A percentile compares a stretch with the other conserved stretches of the same genome.
These are phyloP conservation scores for Raffaelea albimanens DNA, from an alignment of 2,329 filamentous ascomycete species.

Conservation along the genomic window DNA sequence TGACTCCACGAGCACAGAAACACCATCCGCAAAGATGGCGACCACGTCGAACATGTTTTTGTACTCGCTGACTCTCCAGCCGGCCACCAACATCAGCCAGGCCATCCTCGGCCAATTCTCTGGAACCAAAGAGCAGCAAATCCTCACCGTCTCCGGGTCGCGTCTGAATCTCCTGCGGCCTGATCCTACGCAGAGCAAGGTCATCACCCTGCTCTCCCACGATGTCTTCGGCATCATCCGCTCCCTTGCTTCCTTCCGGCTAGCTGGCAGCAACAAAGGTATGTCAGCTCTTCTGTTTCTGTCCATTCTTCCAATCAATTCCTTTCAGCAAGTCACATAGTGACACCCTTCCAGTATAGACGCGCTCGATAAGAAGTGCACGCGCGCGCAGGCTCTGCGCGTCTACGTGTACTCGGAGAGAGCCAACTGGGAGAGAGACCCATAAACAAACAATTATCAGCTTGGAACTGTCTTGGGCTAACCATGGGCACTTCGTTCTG, in stretches of 20 bases:
- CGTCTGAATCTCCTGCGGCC: slow-evolving; percentile 81
- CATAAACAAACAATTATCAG: too few species aligned
- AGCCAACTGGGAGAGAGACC: too few species aligned
- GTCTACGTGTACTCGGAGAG: background rate
- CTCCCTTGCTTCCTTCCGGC: slow-evolving; percentile 75
- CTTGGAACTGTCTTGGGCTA: background rate
- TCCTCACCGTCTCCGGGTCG: slow-evolving; percentile 86
- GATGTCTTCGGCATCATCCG: slow-evolving; percentile 96
- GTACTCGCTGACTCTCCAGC: slow-evolving; percentile 93
- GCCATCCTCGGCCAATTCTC: slow-evolving; percentile 92
- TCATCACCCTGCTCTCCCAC: slow-evolving; percentile 78
- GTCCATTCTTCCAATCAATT: too few species aligned
- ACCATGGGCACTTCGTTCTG: slow-evolving; percentile 5
- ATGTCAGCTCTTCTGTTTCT: slow-evolving; percentile 31
- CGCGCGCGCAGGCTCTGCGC: background rate
- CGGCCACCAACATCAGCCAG: slow-evolving; percentile 79
- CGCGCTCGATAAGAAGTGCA: background rate
- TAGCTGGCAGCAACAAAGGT: slow-evolving; percentile 96
- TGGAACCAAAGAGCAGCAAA: slow-evolving; percentile 94
- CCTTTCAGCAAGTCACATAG: slow-evolving; percentile 66
- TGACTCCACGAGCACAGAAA: slow-evolving; percentile 18
- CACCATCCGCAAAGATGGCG: slow-evolving; percentile 58
- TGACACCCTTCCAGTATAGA: slow-evolving; percentile 50
- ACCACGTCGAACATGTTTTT: slow-evolving; percentile 98
- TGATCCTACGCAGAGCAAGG: slow-evolving; percentile 75